phyloP scores from a whole-genome alignment of 495 filamentous ascomycete species.

The Neurospora cerealis region DNA sequence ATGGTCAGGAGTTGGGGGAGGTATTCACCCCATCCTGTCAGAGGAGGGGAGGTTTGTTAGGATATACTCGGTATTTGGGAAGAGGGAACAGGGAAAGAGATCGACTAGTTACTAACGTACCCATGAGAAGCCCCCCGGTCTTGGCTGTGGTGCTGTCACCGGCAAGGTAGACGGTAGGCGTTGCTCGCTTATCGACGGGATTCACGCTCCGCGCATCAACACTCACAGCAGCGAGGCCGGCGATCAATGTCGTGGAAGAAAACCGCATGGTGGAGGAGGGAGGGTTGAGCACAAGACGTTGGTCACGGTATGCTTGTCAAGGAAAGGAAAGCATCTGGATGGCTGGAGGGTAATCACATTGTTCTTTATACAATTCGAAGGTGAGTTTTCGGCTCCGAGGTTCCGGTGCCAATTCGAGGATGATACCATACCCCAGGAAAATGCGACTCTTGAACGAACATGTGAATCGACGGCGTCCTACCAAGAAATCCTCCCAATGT shows the following conservation, averaged over 20 bases:
- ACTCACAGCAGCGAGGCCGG: not conserved
- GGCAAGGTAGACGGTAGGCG: conserved; percentile 38
- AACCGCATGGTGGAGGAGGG: not conserved
- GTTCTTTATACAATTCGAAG: not conserved
- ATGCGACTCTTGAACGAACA: not conserved
- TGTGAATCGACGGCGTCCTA: not conserved
- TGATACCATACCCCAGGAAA: not conserved
- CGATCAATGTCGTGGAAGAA: not conserved
- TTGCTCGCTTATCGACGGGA: conserved; percentile 5
- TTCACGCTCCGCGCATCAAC: not conserved
- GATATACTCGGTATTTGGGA: not conserved
- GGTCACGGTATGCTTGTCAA: not conserved
- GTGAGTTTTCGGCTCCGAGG: not conserved
- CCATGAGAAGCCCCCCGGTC: conserved; percentile 9
- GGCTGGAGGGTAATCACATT: not conserved
- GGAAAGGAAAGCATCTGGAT: not conserved
- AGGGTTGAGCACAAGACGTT: not conserved
- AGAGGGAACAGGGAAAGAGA: not conserved
- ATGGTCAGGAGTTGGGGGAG: conserved; percentile 36
- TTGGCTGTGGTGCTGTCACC: conserved; percentile 51
- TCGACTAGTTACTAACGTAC: not conserved
- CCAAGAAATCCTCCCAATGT: not conserved
- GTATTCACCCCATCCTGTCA: conserved; percentile 49
- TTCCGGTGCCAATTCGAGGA: not conserved
- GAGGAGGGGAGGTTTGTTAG: conserved; percentile 14